Conservation (phyloP, 345 rosid genomes). For the Excoecaria agallocha region DNA sequence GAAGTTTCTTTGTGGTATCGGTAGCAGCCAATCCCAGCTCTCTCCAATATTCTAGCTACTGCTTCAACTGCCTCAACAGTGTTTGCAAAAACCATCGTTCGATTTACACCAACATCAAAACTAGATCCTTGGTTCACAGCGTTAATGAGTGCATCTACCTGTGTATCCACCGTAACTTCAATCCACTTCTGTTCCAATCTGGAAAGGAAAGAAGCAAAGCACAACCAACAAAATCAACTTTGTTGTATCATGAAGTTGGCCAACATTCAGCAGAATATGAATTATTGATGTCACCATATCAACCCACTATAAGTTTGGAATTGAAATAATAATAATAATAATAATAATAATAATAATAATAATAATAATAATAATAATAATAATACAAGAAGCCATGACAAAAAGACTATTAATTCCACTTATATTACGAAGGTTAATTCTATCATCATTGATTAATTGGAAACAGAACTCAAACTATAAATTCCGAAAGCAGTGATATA, state of each 20-base stretch:
- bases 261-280: background rate
- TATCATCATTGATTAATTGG: background rate
- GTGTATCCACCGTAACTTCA: slow-evolving; percentile 76
- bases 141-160: slow-evolving; percentile 78
- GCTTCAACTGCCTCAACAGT: slow-evolving; percentile 91
- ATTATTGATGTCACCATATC: background rate
- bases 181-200: slow-evolving; percentile 85
- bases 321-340: background rate
- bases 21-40: slow-evolving; percentile 72
- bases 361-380: background rate
- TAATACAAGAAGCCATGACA: background rate
- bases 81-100: slow-evolving; percentile 95
- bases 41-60: slow-evolving; percentile 66
- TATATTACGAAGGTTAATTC: background rate
- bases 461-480: background rate
- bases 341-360: background rate
- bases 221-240: slow-evolving; percentile 1
- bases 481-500: background rate
- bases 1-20: slow-evolving; percentile 80
- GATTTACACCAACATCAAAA: slow-evolving; percentile 31
- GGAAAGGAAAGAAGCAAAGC: slow-evolving; percentile 27
- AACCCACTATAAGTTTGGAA: background rate
- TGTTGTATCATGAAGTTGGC: background rate
- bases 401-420: background rate
- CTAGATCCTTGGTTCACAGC: slow-evolving; percentile 54